A percentile compares a stretch with the other conserved stretches of the same genome.
Evolutionary conservation across 2,329 filamentous ascomycete species (phyloP).

Genomic region (Helotiales sp.): DNA sequence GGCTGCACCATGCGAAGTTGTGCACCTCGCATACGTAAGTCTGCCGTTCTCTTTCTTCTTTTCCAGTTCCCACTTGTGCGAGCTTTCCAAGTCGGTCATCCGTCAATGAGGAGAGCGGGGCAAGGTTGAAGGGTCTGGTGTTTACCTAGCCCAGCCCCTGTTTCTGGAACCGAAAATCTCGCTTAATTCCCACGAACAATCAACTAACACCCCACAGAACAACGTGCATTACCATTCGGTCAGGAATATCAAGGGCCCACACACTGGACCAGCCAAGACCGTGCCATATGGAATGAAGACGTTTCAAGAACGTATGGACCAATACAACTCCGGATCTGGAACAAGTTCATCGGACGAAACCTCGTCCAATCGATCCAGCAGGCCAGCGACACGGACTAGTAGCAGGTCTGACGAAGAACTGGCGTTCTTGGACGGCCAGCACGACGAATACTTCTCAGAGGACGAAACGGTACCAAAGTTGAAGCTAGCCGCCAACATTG

Average conservation of each 20-base stretch:
- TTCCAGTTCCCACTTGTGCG: background rate
- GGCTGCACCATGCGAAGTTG: constrained; percentile 33
- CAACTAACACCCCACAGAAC: constrained; percentile 47
- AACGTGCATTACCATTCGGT: constrained; percentile 73
- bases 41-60: background rate
- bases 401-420: too few species aligned
- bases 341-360: background rate
- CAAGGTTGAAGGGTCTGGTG: background rate
- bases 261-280: constrained; percentile 50
- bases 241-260: constrained; percentile 62
- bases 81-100: background rate
- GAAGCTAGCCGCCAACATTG: background rate
- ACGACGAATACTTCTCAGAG: background rate
- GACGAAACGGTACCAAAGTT: background rate
- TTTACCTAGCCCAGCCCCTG: background rate
- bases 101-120: background rate
- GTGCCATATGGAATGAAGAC: background rate
- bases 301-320: background rate
- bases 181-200: constrained; percentile 7
- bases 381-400: background rate
- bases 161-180: background rate
- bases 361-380: background rate
- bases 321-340: background rate
- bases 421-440: background rate
- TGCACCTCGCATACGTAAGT: constrained; percentile 68